Evolutionary conservation across 805 yeast genomes (phyloP).

Genomic region (Debaryomyces maramus): DNA sequence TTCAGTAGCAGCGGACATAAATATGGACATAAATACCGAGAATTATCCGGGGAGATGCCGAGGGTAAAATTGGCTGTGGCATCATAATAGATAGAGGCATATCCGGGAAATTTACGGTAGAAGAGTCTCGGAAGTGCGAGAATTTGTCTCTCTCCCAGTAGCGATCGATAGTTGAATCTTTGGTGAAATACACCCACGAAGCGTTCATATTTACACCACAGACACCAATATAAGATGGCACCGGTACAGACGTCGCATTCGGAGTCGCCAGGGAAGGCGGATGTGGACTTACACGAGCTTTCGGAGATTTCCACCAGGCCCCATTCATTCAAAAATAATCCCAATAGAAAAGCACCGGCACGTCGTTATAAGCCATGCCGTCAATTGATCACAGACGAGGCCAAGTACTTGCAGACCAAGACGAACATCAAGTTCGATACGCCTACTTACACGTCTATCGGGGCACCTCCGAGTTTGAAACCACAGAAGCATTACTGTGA

Average conservation of each 20-base stretch:
- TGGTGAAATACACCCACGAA: no score
- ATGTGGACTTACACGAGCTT: conserved; percentile 26
- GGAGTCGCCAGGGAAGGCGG: conserved; percentile 7
- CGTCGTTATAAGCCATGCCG: conserved; percentile 72
- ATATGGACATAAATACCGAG: no score
- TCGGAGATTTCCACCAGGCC: conserved; percentile 42
- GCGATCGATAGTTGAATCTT: no score
- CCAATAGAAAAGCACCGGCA: conserved; percentile 48
- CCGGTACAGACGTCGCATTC: conserved; percentile 6
- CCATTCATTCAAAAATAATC: conserved; percentile 58
- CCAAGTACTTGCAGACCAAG: conserved; percentile 54
- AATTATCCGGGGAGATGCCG: no score
- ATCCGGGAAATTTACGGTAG: no score
- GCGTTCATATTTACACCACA: no score
- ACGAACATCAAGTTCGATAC: conserved; percentile 44
- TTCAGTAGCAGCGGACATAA: no score
- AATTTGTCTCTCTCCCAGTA: no score
- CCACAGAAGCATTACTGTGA: conserved; percentile 90
- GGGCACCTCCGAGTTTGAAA: conserved; percentile 83
- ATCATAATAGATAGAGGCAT: no score
- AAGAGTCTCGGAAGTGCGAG: no score
- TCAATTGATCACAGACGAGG: conserved; percentile 77
- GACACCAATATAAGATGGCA: background rate
- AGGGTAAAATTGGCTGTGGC: no score
- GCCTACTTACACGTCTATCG: conserved; percentile 68